These are phyloP conservation scores for Stenogyne calaminthoides DNA, from an alignment of 305 asterid species.

Conservation along the genomic window DNA sequence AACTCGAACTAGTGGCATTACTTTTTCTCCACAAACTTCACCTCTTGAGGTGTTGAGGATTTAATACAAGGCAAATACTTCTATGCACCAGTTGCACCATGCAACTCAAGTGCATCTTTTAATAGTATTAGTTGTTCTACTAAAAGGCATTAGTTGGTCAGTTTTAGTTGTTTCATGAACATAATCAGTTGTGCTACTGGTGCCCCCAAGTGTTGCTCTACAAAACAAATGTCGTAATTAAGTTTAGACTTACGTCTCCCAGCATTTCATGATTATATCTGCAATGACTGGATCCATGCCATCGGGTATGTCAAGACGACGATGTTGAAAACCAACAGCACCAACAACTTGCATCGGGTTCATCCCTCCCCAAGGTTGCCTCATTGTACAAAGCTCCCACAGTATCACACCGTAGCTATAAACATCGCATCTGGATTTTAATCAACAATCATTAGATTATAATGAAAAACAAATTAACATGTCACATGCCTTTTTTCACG, in stretches of 20 bases:
- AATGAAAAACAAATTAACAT: neutral
- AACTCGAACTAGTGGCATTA: too few relatives aligned
- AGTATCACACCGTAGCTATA: slow-evolving; percentile 89
- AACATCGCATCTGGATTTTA: slow-evolving; percentile 78
- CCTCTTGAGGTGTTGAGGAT: too few relatives aligned
- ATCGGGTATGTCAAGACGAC: slow-evolving; percentile 93
- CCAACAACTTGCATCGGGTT: slow-evolving; percentile 99
- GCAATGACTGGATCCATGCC: slow-evolving; percentile 76
- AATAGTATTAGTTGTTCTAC: too few relatives aligned
- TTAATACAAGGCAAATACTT: too few relatives aligned
- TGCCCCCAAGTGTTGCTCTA: too few relatives aligned
- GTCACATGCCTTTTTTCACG: neutral
- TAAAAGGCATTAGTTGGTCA: too few relatives aligned
- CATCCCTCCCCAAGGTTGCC: slow-evolving; percentile 99
- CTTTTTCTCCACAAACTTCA: too few relatives aligned
- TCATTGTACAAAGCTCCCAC: slow-evolving; percentile 96
- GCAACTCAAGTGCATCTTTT: too few relatives aligned
- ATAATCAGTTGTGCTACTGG: too few relatives aligned
- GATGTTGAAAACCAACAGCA: slow-evolving; percentile 97
- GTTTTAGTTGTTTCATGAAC: too few relatives aligned
- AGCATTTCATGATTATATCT: slow-evolving; percentile 49
- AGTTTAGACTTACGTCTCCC: slow-evolving; percentile 41
- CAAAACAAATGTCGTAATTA: too few relatives aligned
- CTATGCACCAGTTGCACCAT: too few relatives aligned
- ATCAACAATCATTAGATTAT: slow-evolving; percentile 25